Conservation (phyloP, 169 alveolate genomes). For the Eimeria maxima region DNA sequence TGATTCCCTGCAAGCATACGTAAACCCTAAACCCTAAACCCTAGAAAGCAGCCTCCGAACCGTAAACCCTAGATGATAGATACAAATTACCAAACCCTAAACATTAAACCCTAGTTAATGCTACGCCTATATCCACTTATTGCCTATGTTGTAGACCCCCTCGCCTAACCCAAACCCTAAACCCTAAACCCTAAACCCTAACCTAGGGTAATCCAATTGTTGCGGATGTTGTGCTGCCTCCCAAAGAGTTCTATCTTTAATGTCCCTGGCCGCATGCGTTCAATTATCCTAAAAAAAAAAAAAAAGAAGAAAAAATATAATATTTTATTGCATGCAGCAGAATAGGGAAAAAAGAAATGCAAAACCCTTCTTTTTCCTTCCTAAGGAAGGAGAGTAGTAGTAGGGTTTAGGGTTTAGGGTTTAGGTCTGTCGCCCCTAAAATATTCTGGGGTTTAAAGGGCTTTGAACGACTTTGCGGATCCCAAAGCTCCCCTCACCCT, state of each 20-base stretch:
- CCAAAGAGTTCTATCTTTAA: slow-evolving; percentile 97
- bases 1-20: slow-evolving; percentile 66
- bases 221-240: slow-evolving; percentile 95
- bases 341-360: no score
- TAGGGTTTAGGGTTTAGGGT: no score
- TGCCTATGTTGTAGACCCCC: not conserved
- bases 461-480: no score
- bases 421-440: no score
- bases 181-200: slow-evolving; percentile 87
- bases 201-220: slow-evolving; percentile 97
- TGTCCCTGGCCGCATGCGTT: slow-evolving; percentile 96
- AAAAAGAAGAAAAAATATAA: not conserved
- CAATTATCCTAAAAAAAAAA: slow-evolving; percentile 88
- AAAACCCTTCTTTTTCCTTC: no score
- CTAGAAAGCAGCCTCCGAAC: not conserved
- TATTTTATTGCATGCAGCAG: no score
- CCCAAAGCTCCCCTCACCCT: no score
- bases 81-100: not conserved
- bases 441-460: no score
- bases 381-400: no score
- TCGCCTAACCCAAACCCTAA: not conserved
- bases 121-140: no score
- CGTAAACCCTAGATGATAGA: not conserved
- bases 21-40: not conserved
- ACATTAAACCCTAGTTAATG: not conserved